Conservation (phyloP, 2,329 filamentous ascomycete genomes). For the Elsinoe fawcettii region DNA sequence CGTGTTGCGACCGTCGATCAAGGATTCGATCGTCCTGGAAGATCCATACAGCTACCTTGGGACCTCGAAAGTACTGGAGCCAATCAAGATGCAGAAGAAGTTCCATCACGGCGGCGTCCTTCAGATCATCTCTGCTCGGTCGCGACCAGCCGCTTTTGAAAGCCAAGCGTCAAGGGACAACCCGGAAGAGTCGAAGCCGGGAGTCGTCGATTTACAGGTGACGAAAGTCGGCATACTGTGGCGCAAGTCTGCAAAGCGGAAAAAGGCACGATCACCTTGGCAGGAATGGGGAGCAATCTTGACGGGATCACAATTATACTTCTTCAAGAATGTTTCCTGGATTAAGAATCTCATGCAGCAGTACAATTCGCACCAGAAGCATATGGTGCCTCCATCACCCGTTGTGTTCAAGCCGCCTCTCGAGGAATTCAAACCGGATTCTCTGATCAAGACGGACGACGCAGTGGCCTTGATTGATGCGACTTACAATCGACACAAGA, state of each 20-base stretch:
- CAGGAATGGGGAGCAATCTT: conserved; percentile 97
- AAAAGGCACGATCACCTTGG: conserved; percentile 91
- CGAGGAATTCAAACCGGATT: conserved; percentile 87
- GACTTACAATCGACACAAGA: conserved; percentile 89
- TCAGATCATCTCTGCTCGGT: conserved; percentile 90
- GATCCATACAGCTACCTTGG: conserved; percentile 87
- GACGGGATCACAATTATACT: conserved; percentile 93
- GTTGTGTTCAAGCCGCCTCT: conserved; percentile 87
- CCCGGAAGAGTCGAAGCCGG: conserved; percentile 77
- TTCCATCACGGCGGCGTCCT: conserved; percentile 88
- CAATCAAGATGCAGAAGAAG: conserved; percentile 73
- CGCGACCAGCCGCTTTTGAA: conserved; percentile 91
- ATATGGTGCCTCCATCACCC: conserved; percentile 65
- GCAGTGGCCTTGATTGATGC: conserved; percentile 81
- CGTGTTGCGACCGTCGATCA: conserved; percentile 71
- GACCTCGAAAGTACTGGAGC: conserved; percentile 65
- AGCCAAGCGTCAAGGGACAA: conserved; percentile 77
- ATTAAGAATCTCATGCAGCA: conserved; percentile 85
- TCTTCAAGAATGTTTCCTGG: conserved; percentile 91
- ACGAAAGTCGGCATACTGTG: conserved; percentile 92
- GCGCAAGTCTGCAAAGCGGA: conserved; percentile 92
- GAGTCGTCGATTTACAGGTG: conserved; percentile 93
- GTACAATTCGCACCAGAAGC: conserved; percentile 71
- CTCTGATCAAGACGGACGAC: conserved; percentile 84
- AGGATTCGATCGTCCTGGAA: conserved; percentile 85